Evolutionary conservation across 331 rosid genomes (phyloP).

Genomic region (Saraca asoca): DNA sequence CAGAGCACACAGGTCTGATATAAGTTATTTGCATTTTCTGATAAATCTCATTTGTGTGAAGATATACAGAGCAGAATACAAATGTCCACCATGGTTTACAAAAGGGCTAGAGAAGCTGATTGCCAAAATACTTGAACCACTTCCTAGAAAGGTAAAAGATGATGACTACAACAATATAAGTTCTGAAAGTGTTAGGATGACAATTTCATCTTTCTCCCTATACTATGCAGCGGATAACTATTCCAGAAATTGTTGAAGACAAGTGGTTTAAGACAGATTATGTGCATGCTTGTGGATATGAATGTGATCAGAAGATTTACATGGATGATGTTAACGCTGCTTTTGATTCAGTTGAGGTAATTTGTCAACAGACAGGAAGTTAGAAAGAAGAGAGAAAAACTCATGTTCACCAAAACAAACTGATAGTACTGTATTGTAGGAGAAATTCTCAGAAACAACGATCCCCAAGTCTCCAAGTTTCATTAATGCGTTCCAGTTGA

Average conservation of each 20-base stretch:
- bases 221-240: constrained; percentile 57
- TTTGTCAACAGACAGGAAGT: constrained; percentile 8
- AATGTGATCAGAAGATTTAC: constrained; percentile 39
- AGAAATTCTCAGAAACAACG: constrained; percentile 38
- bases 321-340: constrained; percentile 55
- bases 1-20: constrained; percentile 21
- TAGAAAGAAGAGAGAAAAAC: constrained; percentile 17
- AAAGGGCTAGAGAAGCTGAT: constrained; percentile 58
- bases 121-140: constrained; percentile 61
- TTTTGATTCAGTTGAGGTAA: constrained; percentile 63
- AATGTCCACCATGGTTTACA: constrained; percentile 68
- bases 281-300: constrained; percentile 46
- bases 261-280: constrained; percentile 77
- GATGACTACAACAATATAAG: neutral
- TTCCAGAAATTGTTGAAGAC: constrained; percentile 58
- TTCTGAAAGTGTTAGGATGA: constrained; percentile 13
- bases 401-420: neutral
- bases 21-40: constrained; percentile 22
- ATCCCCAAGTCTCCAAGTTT: constrained; percentile 65
- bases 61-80: constrained; percentile 68
- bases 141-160: constrained; percentile 50
- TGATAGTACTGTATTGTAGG: constrained; percentile 44
- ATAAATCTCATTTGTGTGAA: constrained; percentile 30
- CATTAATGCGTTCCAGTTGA: constrained; percentile 83
- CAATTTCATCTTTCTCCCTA: constrained; percentile 13